These are phyloP conservation scores for Lithocarpus polystachyus DNA, from an alignment of 306 rosid species.

Conservation along the genomic window DNA sequence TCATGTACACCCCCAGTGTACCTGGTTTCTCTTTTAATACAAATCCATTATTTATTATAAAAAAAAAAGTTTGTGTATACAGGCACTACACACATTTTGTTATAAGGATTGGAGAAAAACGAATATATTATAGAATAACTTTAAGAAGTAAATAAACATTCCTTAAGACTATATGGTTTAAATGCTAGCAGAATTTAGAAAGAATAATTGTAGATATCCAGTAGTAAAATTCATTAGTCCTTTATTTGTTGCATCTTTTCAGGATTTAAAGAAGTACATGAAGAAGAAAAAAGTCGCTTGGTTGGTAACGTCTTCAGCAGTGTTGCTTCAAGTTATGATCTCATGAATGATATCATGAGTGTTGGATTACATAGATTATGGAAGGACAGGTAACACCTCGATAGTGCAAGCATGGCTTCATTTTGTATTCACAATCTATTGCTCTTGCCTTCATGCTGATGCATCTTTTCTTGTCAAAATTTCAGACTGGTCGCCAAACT, in stretches of 20 bases:
- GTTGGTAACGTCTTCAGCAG: constrained; percentile 86
- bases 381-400: constrained; percentile 74
- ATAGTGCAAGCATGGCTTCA: neutral
- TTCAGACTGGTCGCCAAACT: constrained; percentile 80
- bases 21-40: no score
- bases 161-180: neutral
- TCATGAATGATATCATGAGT: constrained; percentile 95
- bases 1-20: no score
- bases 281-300: constrained; percentile 82
- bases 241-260: constrained; percentile 3
- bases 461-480: constrained; percentile 21
- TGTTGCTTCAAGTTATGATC: constrained; percentile 83
- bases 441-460: constrained; percentile 10
- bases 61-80: neutral
- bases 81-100: neutral
- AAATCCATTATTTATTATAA: no score
- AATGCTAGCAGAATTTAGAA: neutral
- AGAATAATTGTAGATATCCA: neutral
- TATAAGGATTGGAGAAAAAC: neutral
- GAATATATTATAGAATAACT: neutral
- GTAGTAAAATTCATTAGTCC: neutral
- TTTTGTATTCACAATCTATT: neutral
- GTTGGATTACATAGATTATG: constrained; percentile 92
- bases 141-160: neutral
- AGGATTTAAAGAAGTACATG: constrained; percentile 88